A percentile compares a stretch with the other conserved stretches of the same genome.
These are phyloP conservation scores for Trichosporon sp. DNA, from an alignment of 1,284 basidiomycete species.

Conservation along the genomic window DNA sequence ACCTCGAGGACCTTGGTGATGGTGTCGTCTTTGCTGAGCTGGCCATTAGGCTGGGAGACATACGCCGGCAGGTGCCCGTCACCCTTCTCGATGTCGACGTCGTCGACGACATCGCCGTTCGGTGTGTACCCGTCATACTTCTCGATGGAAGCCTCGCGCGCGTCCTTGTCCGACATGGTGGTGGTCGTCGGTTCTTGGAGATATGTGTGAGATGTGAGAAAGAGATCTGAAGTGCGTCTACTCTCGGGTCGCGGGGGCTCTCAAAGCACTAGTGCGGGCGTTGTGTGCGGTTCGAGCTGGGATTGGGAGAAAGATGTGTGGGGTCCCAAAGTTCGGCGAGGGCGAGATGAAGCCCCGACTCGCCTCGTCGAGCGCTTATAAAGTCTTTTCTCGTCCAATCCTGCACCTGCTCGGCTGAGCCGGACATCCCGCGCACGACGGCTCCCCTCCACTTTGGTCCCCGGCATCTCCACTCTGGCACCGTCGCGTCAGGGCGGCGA, in stretches of 20 bases:
- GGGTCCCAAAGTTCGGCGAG: background rate
- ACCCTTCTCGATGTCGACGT: conserved; percentile 7
- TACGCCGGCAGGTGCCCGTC: background rate
- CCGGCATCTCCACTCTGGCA: background rate
- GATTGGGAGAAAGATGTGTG: background rate
- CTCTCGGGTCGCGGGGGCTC: background rate
- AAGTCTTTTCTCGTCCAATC: background rate
- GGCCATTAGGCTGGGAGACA: background rate
- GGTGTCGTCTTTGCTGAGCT: conserved; percentile 20
- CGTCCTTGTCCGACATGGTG: conserved; percentile 3
- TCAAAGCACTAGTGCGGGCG: background rate
- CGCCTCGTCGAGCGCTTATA: background rate
- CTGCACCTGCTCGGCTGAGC: background rate
- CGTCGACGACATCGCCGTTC: background rate
- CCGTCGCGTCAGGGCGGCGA: background rate
- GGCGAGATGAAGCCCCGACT: background rate
- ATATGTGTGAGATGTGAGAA: background rate
- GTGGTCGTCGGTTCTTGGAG: background rate
- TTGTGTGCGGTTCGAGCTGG: background rate
- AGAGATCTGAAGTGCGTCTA: background rate
- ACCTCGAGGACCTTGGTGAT: conserved; percentile 21
- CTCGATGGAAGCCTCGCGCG: background rate
- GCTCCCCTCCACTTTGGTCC: background rate
- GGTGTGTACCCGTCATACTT: background rate
- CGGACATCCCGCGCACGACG: background rate